phyloP scores from a whole-genome alignment of 2,329 filamentous ascomycete genomes.

The Fusarium sulawesiense region DNA sequence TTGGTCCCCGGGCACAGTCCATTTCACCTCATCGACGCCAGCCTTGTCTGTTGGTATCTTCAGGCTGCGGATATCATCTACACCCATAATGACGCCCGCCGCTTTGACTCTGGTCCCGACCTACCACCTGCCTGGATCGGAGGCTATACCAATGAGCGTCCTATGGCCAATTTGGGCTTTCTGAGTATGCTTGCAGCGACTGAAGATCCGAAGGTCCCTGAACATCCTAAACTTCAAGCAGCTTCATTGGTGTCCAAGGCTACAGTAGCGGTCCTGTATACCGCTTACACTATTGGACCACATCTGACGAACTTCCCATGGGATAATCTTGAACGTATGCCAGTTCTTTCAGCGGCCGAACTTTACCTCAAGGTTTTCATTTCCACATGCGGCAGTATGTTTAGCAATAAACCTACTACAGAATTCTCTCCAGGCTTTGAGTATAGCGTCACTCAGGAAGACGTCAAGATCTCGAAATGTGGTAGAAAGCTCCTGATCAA shows the following conservation, averaged over 20 bases:
- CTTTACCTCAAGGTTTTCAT: slow-evolving; percentile 16
- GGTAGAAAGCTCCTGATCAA: slow-evolving; percentile 34
- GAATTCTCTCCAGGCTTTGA: slow-evolving; percentile 19
- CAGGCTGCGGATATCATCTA: background rate
- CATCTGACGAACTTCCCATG: slow-evolving; percentile 18
- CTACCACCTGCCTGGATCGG: background rate
- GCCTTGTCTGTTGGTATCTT: slow-evolving; percentile 14
- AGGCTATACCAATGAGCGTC: background rate
- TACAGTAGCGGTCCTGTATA: slow-evolving; percentile 37
- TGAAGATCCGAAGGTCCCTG: slow-evolving; percentile 22
- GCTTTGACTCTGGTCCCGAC: background rate
- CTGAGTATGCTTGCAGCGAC: slow-evolving; percentile 41
- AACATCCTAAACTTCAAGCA: slow-evolving; percentile 28
- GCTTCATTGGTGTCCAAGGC: slow-evolving; percentile 34
- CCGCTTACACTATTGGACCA: slow-evolving; percentile 34
- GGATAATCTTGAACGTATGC: background rate
- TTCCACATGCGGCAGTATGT: background rate
- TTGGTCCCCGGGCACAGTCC: background rate
- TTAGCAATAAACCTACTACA: background rate
- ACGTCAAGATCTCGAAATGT: slow-evolving; percentile 32
- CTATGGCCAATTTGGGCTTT: slow-evolving; percentile 41
- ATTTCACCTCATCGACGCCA: slow-evolving; percentile 3
- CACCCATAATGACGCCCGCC: background rate
- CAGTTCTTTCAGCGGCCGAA: background rate
- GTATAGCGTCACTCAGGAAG: slow-evolving; percentile 35